Base-by-base conservation (phyloP, 2,329 filamentous ascomycete species). In the Clonostachys byssicola region DNA sequence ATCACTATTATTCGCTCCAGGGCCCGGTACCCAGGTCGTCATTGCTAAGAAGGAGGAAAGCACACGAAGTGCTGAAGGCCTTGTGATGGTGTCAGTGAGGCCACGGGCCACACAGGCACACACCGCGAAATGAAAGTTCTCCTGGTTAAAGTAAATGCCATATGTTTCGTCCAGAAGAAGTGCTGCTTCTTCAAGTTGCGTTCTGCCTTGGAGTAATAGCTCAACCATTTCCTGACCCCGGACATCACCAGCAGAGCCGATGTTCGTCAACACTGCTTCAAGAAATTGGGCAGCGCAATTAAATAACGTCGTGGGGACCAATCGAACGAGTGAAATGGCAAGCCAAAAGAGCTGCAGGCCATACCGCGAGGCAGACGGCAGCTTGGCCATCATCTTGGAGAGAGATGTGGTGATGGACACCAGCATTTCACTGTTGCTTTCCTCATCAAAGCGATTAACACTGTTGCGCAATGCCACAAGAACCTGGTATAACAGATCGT, bases 271-370 rank as follows among this genome's bases (percentile, higher is more conserved):
- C 2, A 86, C 79, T 4, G 83, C 77, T 54, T 86, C 82, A 2
- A 88, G 68, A 47, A 88, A 83, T 33, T 77, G 71, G 2, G 82
- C 82, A 5, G 83, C 77, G 58, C 80, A 85, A 60, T 85, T 86
- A 65, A 86, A 87, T 2, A 87, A 71, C 38, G 65, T 68, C 6
- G 77, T 68, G 5, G 84, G 83, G 14, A 86, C 80, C 4, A 87
- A 73, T 8, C 84, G 75, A 20, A 87, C 71, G 1, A 88, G 69
- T 3, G 83, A 85, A 53, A 87, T 78, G 10, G 82, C 83, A 34
- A 88, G 69, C 84, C 84, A 88, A 60, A 88, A 88, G 6, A 88
- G 69, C 56, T 88, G 84, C 34, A 85, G 65, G 1, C 83, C 81
- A 56, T 88, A 88, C 34, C 84, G 77, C 30, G 84, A 88, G 10